These are phyloP conservation scores for Pseudogymnoascus sp. DNA, from an alignment of 2,329 filamentous ascomycete genomes.

Conservation along the genomic window DNA sequence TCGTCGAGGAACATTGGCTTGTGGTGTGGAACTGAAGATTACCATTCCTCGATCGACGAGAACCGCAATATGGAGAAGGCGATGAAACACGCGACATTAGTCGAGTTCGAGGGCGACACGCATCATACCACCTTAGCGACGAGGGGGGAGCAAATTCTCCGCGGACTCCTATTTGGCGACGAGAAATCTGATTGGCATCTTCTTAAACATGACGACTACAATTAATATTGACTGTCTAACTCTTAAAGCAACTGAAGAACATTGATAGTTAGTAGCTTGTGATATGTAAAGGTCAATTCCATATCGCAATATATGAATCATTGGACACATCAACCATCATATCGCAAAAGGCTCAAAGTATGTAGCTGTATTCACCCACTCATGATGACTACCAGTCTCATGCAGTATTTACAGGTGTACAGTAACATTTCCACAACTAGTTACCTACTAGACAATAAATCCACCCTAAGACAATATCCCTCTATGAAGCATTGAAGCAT, in stretches of 20 bases:
- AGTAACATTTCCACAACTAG: not conserved
- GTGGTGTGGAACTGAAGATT: too few relatives aligned
- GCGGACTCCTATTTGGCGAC: not conserved
- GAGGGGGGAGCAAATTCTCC: too few relatives aligned
- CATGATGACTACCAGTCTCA: not conserved
- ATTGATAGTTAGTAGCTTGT: not conserved
- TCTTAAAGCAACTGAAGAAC: not conserved
- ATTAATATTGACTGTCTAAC: not conserved
- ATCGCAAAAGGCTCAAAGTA: not conserved
- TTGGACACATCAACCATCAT: not conserved
- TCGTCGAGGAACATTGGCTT: too few relatives aligned
- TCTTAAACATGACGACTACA: not conserved
- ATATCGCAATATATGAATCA: not conserved
- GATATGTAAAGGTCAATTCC: not conserved
- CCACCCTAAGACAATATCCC: not conserved
- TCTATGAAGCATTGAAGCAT: too few relatives aligned
- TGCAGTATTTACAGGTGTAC: not conserved
- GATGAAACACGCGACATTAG: too few relatives aligned
- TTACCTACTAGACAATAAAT: not conserved
- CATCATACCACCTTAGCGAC: too few relatives aligned
- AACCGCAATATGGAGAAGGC: too few relatives aligned
- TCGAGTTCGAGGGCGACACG: too few relatives aligned
- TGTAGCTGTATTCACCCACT: not conserved
- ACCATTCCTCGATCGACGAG: too few relatives aligned
- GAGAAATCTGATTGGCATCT: not conserved